These are phyloP conservation scores for Selaginella tamariscina DNA, from an alignment of 75 land plant species.

Conservation along the genomic window DNA sequence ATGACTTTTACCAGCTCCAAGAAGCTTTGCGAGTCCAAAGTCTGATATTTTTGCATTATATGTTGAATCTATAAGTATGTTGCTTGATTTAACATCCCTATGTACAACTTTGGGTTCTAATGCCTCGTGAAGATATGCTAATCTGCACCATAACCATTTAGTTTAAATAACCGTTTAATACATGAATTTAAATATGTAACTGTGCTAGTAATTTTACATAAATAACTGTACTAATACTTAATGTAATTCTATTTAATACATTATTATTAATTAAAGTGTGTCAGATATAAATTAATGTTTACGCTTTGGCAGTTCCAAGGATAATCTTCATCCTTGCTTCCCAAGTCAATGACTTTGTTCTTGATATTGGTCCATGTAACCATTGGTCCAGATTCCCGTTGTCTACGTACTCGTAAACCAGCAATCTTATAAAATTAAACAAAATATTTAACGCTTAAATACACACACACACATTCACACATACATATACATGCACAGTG, in stretches of 20 bases:
- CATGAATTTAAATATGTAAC: not conserved
- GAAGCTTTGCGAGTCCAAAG: slow-evolving; percentile 60
- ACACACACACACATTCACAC: too few species aligned
- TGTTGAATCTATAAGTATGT: slow-evolving; percentile 51
- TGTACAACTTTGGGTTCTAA: slow-evolving; percentile 78
- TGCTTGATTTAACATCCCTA: slow-evolving; percentile 63
- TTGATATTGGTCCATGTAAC: slow-evolving; percentile 1
- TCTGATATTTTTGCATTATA: slow-evolving; percentile 66
- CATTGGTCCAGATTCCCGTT: slow-evolving; percentile 11
- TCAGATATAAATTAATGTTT: too few species aligned
- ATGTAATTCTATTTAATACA: too few species aligned
- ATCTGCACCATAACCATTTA: slow-evolving; percentile 21
- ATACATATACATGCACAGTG: too few species aligned
- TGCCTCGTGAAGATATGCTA: slow-evolving; percentile 67
- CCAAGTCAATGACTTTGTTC: not conserved
- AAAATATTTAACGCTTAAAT: too few species aligned
- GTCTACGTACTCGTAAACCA: slow-evolving; percentile 12
- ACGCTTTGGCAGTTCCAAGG: slow-evolving; percentile 10
- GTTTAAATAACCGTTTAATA: not conserved
- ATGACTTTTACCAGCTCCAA: slow-evolving; percentile 55
- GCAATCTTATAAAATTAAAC: not conserved
- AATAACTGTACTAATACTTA: too few species aligned
- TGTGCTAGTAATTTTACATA: too few species aligned
- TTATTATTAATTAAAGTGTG: too few species aligned
- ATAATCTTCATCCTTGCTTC: slow-evolving; percentile 8